Evolutionary conservation across 495 filamentous ascomycete species (phyloP), one percentile per base, ranked within the genome.

Genomic region (Talaromyces thailandensis): DNA sequence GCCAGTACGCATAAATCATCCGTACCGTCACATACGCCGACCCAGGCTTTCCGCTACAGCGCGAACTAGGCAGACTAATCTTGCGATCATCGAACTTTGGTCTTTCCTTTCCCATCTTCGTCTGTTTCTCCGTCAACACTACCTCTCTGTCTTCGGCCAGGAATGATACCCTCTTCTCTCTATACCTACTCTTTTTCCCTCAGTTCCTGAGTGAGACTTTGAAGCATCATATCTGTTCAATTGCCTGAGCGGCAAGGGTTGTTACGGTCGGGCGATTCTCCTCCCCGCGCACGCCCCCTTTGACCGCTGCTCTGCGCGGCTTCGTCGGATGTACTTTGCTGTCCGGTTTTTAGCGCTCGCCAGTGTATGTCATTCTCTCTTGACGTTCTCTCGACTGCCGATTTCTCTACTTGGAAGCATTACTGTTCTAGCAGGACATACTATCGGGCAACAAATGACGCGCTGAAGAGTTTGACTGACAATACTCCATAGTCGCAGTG

Each of bases 271-370:
- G 59, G 57, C 21, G 55, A 35, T 35, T 35, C 29, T 35, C 35
- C 58, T 50, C 58, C 26, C 35, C 58, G 24, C 25, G 59, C 43
- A 8, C 55, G 53, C 25, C 53, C 28, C 59, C 43, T 51, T 61
- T 61, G 59, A 61, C 57, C 57, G 57, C 59, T 51, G 37, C 25
- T 52, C 58, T 25, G n/a, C n/a, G 45, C 59, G 59, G 43, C 26
- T 51, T 52, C 26, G 40, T 52, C 59, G 59, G 59, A 61, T 51
- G 40, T 26, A 35, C 16, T 57, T 57, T 57, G 29, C 55, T 57
- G 55, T 8, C 55, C 28, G 28, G 50, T 26, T 53, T 21, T 25
- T 57, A 31, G 35, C 7, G 16, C 55, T 35, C 55, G 29, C 55
- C 55, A 21, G 8, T 35, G 55, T 35, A 21, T 25, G 23, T 55